Conservation (phyloP, 192 early-diverging fungal genomes). For the Coemansia sp. region DNA sequence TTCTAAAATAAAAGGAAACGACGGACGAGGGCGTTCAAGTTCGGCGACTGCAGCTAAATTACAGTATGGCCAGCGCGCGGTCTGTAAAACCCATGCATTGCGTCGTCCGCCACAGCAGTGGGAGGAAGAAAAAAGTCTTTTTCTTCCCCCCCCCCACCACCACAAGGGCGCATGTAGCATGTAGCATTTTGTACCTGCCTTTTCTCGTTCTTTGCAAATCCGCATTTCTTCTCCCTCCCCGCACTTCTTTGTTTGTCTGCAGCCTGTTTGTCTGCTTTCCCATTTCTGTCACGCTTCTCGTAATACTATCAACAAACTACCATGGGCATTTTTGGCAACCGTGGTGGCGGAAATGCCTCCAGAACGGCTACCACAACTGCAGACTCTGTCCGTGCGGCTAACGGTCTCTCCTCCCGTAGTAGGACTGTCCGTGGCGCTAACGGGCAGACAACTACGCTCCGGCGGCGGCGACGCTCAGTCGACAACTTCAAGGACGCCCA, state of each 20-base stretch:
- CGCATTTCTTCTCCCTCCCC: slow-evolving; percentile 3
- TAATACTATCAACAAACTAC: background rate
- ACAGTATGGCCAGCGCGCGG: background rate
- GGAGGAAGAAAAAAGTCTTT: background rate
- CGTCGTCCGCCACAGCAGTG: background rate
- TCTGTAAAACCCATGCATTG: background rate
- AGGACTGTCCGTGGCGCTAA: slow-evolving; percentile 19
- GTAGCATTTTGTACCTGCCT: background rate
- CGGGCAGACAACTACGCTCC: background rate
- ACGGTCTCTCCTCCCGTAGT: slow-evolving; percentile 11
- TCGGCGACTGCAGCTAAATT: background rate
- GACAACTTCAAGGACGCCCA: slow-evolving; percentile 28
- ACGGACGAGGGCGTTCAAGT: background rate
- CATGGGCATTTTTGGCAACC: slow-evolving; percentile 37
- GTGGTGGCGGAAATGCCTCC: slow-evolving; percentile 3
- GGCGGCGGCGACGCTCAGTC: slow-evolving; percentile 48
- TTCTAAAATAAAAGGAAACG: background rate
- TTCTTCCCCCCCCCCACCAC: too few relatives aligned
- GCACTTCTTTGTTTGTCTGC: slow-evolving; percentile 1
- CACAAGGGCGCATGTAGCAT: background rate
- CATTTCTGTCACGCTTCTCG: background rate
- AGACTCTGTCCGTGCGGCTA: slow-evolving; percentile 2
- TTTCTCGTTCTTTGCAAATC: slow-evolving; percentile 1
- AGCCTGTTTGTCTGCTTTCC: slow-evolving; percentile 3
- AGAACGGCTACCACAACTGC: background rate